Percentiles rank a stretch among this genome's conserved stretches.
Conservation (phyloP, 306 rosid genomes). For the Acacia acuminata region DNA sequence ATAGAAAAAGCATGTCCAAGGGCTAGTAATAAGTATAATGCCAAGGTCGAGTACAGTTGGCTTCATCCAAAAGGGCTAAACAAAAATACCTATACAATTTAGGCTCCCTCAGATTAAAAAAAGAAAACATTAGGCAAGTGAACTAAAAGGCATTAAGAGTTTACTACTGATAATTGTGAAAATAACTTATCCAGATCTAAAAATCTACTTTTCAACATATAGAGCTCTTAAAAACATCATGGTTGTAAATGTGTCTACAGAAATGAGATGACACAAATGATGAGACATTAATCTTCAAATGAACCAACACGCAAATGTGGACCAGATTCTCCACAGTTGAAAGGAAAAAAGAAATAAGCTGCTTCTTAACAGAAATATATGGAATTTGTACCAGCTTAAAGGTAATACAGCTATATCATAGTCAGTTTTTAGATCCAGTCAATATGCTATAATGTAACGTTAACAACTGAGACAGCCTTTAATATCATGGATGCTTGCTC, state of each 20-base stretch:
- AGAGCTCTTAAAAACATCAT: neutral
- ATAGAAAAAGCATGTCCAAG: neutral
- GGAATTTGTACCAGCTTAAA: neutral
- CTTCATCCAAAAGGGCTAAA: neutral
- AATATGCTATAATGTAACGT: neutral
- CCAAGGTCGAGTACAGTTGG: neutral
- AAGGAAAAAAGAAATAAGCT: neutral
- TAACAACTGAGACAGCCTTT: neutral
- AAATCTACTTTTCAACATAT: neutral
- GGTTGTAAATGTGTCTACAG: neutral
- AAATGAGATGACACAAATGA: neutral
- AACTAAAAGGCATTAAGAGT: neutral
- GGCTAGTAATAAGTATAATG: neutral
- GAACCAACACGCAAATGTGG: neutral
- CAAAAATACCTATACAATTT: neutral
- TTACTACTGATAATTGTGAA: neutral
- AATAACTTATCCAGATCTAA: neutral
- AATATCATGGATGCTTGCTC: conserved; percentile 3
- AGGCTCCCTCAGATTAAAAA: neutral
- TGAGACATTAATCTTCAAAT: neutral
- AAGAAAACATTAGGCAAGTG: neutral
- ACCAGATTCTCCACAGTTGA: neutral
- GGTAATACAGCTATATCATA: neutral
- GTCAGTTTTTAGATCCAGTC: neutral
- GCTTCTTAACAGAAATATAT: neutral